Evolutionary conservation across 176 grass and related monocot genomes (phyloP).

Genomic region (Olyra latifolia): DNA sequence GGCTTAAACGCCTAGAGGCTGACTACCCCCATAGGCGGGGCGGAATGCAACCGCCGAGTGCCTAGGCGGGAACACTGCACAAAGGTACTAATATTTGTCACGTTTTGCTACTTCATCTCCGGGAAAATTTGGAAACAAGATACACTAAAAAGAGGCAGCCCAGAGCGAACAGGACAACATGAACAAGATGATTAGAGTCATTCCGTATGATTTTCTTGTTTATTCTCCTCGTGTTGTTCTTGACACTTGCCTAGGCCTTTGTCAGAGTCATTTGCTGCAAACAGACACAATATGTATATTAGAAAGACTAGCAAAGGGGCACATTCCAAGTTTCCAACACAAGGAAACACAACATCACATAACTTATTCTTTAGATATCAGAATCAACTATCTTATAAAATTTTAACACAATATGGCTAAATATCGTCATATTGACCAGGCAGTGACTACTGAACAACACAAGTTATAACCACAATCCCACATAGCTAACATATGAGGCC

Average conservation of each 20-base stretch:
- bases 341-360: neutral
- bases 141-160: constrained; percentile 78
- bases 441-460: neutral
- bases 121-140: constrained; percentile 68
- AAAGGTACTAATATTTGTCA: neutral
- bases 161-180: constrained; percentile 74
- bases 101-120: constrained; percentile 38
- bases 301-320: neutral
- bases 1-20: no score
- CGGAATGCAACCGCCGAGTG: no score
- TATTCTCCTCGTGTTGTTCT: constrained; percentile 90
- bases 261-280: constrained; percentile 74
- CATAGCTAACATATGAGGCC: neutral
- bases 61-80: no score
- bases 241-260: constrained; percentile 74
- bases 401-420: neutral
- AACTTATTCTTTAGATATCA: neutral
- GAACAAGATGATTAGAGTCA: constrained; percentile 77
- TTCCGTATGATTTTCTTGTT: constrained; percentile 85
- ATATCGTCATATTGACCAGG: neutral
- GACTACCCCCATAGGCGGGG: no score
- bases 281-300: neutral
- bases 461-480: neutral
- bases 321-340: neutral
- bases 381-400: neutral